Evolutionary conservation across 2,329 filamentous ascomycete species (phyloP).

Genomic region (Lasiodiplodia gonubiensis): DNA sequence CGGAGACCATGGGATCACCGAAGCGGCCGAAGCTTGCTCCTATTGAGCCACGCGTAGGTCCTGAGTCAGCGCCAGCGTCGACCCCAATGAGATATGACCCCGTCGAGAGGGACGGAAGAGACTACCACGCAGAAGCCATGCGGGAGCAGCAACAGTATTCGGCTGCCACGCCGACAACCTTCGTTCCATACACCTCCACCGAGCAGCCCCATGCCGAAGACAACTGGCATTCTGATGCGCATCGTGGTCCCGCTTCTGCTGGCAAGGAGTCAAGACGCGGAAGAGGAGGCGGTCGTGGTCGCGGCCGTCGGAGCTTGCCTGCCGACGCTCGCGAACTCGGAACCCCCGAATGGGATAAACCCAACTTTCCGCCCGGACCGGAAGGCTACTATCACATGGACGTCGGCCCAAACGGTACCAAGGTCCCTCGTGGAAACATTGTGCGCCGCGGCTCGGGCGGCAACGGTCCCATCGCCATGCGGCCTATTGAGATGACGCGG

Average conservation of each 20-base stretch:
- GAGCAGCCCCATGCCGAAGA: constrained; percentile 39
- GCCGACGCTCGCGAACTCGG: constrained; percentile 37
- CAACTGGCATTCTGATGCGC: constrained; percentile 40
- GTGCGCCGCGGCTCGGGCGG: constrained; percentile 45
- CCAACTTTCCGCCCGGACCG: constrained; percentile 45
- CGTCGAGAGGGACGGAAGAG: constrained; percentile 15
- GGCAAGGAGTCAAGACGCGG: constrained; percentile 30
- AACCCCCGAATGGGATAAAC: constrained; percentile 51
- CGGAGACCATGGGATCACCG: constrained; percentile 45
- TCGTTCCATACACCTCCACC: constrained; percentile 37
- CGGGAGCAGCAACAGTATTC: constrained; percentile 26
- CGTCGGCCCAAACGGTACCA: constrained; percentile 33
- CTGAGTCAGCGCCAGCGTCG: constrained; percentile 29
- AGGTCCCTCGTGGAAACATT: constrained; percentile 32
- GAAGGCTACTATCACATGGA: constrained; percentile 44
- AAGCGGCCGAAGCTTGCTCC: constrained; percentile 54
- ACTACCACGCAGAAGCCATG: constrained; percentile 5
- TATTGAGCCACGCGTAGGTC: constrained; percentile 43
- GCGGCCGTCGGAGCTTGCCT: constrained; percentile 48
- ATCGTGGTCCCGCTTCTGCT: constrained; percentile 34
- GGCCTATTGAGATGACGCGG: constrained; percentile 31
- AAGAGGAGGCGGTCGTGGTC: constrained; percentile 43
- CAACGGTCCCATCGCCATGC: constrained; percentile 30
- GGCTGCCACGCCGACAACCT: constrained; percentile 34
- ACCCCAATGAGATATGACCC: constrained; percentile 20